Evolutionary conservation across 306 rosid species (phyloP), one percentile per base, ranked within the genome.

Genomic region (Oemleria cerasiformis): DNA sequence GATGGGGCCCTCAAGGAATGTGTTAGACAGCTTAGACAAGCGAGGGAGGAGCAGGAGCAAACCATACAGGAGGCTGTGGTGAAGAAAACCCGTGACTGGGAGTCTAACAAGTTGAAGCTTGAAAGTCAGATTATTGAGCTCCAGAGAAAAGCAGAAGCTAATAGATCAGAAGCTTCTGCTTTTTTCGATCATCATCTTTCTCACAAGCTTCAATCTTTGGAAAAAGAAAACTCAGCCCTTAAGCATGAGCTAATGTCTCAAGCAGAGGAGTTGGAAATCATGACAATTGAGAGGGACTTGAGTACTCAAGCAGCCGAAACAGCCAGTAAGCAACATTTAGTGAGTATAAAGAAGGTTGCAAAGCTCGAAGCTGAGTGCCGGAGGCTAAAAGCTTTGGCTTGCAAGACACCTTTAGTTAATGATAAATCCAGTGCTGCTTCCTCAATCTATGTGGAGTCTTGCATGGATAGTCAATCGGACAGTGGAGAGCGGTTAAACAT

Each of bases 1-100:
- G 97, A 95, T 74, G 96, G 92, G 65, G 99, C 99, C 45, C 92
- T 95, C 45, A 95, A 86, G 82, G 99, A 95, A 81, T 92, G 97
- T 56, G 99, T 95, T 70, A 86, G 96, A 77, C 97, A 95, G 85
- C 85, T 91, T 64, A 89, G 99, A 78, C 97, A 87, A 78, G 86
- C 92, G 56, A 89, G 96, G 79, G 97, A 95, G 41, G 96, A 89
- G 70, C 96, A 88, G 67, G 97, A 89, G 74, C 84, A 83, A 61
- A 86, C 79, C 70, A 75, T 89, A 48, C 68, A 75, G 55, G 96
- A 82, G 25, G 92, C 90, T n/a, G 81, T 91, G 49, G 72, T 71
- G 19, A 75, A 74, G 63, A 89, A 86, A 82, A 82, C 89, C 70
- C 67, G n/a, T 2, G 88, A 89, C 50, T 88, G 86, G 86, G 96